Conservation (phyloP, 2,329 filamentous ascomycete genomes). For the Alternaria gaisen region DNA sequence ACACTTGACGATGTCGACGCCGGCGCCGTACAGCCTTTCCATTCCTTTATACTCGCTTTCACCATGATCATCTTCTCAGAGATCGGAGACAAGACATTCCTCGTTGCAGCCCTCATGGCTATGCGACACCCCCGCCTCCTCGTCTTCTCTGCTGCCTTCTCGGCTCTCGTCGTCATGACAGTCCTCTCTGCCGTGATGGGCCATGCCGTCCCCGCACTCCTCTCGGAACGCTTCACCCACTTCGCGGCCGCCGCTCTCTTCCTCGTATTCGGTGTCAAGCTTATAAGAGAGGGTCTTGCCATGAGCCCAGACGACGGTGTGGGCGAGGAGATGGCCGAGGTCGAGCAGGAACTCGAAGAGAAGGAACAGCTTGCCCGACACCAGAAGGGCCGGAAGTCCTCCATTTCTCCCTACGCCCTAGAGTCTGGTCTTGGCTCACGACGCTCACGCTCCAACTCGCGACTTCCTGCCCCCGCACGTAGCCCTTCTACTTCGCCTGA, state of each 20-base stretch:
- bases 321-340: conserved; percentile 96
- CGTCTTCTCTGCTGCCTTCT: conserved; percentile 94
- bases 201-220: conserved; percentile 87
- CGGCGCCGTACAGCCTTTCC: conserved; percentile 78
- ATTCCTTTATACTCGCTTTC: conserved; percentile 90
- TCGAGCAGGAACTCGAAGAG: conserved; percentile 91
- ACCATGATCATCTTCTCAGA: conserved; percentile 98
- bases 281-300: conserved; percentile 84
- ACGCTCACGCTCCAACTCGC: conserved; percentile 76
- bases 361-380: conserved; percentile 82
- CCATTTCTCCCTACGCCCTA: conserved; percentile 76
- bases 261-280: conserved; percentile 84
- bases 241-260: conserved; percentile 87
- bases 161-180: conserved; percentile 92
- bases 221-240: conserved; percentile 90
- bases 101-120: conserved; percentile 96
- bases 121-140: conserved; percentile 96
- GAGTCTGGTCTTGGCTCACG: conserved; percentile 78
- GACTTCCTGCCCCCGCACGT: conserved; percentile 80
- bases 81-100: conserved; percentile 97
- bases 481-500: conserved; percentile 71
- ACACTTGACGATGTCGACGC: conserved; percentile 55
- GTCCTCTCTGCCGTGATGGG: conserved; percentile 91
- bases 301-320: conserved; percentile 93
- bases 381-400: conserved; percentile 68